These are phyloP conservation scores for Boletus tylopilopsis DNA, from an alignment of 768 basidiomycete species.

Conservation along the genomic window DNA sequence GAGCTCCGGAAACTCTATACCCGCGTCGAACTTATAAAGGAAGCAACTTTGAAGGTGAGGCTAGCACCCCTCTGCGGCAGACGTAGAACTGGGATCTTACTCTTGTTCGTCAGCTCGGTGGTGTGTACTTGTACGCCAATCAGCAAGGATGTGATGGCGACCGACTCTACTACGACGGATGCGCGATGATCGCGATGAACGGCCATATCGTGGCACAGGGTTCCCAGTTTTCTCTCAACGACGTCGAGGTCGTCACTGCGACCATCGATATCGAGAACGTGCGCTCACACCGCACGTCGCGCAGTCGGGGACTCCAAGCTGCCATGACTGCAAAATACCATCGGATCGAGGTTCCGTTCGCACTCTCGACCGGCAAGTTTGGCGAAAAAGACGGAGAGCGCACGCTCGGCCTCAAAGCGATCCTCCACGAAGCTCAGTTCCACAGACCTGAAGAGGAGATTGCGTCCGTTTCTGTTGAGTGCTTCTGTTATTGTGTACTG, in stretches of 20 bases:
- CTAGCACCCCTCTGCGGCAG: not conserved
- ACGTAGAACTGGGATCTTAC: not conserved
- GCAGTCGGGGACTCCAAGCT: conserved; percentile 88
- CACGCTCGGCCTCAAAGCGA: conserved; percentile 46
- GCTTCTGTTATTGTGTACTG: not conserved
- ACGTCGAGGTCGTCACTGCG: conserved; percentile 95
- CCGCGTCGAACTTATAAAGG: conserved; percentile 92
- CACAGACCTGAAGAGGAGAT: conserved; percentile 96
- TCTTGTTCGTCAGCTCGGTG: conserved; percentile 72
- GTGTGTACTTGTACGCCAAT: conserved; percentile 96
- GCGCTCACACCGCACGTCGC: conserved; percentile 79
- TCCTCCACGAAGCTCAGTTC: conserved; percentile 40
- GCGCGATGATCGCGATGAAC: conserved; percentile 93
- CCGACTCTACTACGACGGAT: conserved; percentile 96
- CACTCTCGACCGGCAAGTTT: conserved; percentile 73
- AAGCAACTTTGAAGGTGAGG: conserved; percentile 87
- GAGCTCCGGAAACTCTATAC: conserved; percentile 94
- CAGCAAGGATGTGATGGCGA: conserved; percentile 99
- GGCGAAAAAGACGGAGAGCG: conserved; percentile 57
- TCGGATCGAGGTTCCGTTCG: conserved; percentile 77
- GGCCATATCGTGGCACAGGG: conserved; percentile 92
- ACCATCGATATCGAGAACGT: conserved; percentile 98
- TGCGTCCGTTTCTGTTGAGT: conserved; percentile 72
- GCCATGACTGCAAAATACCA: conserved; percentile 71
- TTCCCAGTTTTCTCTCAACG: conserved; percentile 91